Percentiles rank a stretch among this genome's conserved stretches.
phyloP scores from a whole-genome alignment of 1,284 basidiomycete genomes.

The Cryptococcus floricola region DNA sequence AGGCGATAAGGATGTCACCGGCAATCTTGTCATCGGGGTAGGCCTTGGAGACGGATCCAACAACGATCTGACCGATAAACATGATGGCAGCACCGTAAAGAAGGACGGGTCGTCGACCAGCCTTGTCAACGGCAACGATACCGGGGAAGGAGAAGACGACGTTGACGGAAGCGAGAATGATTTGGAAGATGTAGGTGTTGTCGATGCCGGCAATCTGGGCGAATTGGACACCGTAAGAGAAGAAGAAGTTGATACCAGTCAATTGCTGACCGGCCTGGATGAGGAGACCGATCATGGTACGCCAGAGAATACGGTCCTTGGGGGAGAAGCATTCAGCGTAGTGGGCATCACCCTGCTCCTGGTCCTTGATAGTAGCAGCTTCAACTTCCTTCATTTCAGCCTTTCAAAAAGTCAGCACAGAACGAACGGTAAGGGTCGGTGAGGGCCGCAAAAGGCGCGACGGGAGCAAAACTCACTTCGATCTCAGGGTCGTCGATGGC shows the following conservation, averaged over 20 bases:
- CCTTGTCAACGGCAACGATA: conserved; percentile 47
- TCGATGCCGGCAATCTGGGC: conserved; percentile 48
- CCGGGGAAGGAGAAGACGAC: conserved; percentile 47
- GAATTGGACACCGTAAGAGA: conserved; percentile 46
- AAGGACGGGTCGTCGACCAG: conserved; percentile 52
- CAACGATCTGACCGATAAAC: conserved; percentile 52
- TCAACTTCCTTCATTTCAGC: conserved; percentile 47
- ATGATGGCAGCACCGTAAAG: conserved; percentile 50
- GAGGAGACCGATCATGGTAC: conserved; percentile 45
- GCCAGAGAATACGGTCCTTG: conserved; percentile 49
- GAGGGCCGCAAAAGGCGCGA: not conserved
- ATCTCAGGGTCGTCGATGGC: conserved; percentile 40
- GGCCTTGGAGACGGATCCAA: conserved; percentile 46
- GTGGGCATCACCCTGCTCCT: conserved; percentile 35
- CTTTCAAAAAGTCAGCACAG: conserved; percentile 2
- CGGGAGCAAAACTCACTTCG: conserved; percentile 19
- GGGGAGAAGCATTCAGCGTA: conserved; percentile 48
- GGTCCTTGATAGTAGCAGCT: conserved; percentile 39
- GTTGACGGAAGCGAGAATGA: conserved; percentile 51
- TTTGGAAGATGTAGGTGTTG: conserved; percentile 50
- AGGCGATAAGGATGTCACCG: conserved; percentile 52
- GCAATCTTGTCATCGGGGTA: conserved; percentile 34
- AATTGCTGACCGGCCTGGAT: conserved; percentile 50
- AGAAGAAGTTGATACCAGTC: conserved; percentile 47
- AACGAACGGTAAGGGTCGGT: too few species aligned